Base-by-base conservation (phyloP, 768 basidiomycete genomes). In the Holtermannia corniformis region DNA sequence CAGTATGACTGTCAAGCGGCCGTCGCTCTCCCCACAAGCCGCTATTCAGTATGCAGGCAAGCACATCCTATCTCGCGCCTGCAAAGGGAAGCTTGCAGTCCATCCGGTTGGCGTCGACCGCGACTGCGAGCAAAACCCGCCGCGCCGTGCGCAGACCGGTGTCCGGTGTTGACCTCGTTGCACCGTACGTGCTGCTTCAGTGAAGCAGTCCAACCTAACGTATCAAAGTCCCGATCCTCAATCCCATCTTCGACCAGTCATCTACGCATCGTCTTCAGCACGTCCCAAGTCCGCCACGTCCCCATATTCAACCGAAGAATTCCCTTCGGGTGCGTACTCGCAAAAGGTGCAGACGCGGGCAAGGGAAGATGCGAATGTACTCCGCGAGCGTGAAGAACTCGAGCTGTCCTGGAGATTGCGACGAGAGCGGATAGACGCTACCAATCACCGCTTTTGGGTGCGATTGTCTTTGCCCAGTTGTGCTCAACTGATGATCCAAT, bases 381-480 rank as follows among this genome's bases (percentile, higher is more conserved):
- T 7, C 16, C 32, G 32, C 10, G 32, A 7, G 32, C 7, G 32
- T 7, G 58, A 55, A 21, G 58, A 63, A 32, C 48, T 63, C 32
- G 67, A 68, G 47, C 32, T 68, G n/a, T 62, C 65, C 54, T 65
- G 62, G 64, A 47, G 67, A 27, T 45, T 68, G 43, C 55, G 57
- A 41, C 43, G 60, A 41, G 64, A 68, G 44, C 54, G 62, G 40
- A 60, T 65, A 11, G 67, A 68, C 51, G 45, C 61, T 41, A 62
- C 56, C 58, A 68, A 68, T 57, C 67, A 68, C 55, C 49, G 52
- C 13, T 68, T 68, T 49, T 68, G 67, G 67, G 67, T 65, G 40
- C 42, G 63, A 60, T 24, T 12, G 13, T 47, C 25, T 41, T 16
- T 51, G 24, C 4, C 42, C 25, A 24, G 14, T 26, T 21, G 10